Evolutionary conservation across 2,329 filamentous ascomycete species (phyloP), one percentile per base, ranked within the genome.

Genomic region (Orbilia blumenaviensis): DNA sequence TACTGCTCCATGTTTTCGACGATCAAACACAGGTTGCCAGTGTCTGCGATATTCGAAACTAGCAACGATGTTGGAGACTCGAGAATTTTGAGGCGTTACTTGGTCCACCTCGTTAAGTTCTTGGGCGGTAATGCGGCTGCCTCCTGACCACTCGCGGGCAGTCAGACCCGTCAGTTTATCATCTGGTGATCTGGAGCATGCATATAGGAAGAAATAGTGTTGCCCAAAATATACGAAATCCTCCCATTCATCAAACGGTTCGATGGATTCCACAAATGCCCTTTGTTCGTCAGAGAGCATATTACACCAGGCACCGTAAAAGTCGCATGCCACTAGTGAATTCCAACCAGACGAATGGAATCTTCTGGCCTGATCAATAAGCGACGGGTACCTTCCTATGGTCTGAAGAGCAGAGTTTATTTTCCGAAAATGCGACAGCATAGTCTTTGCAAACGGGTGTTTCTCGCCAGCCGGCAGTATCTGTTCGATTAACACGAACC

Each of bases 171-270:
- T 52, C 5, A 23, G 1, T 5, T 50, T 52, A 50, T 6, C 54
- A 63, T 63, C 56, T 25, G 27, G 29, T 27, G 78, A 79, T 64
- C 83, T 88, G 44, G 27, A 60, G 16, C 84, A 86, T 12, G 92
- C 92, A 60, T 89, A 85, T 7, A 96, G 85, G 46, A 97, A 83
- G 79, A 94, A 91, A 82, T 97, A 96, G 82, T 97, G 94, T 34
- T 89, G 89, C 1, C 88, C 89, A 82, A 96, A 97, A 0, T 97
- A 85, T 1, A 91, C 89, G 81, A 97, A 93, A 80, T 97, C 94
- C 82, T 98, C 94, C 93, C 93, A 97, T 83, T 97, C 94, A 82
- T 98, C 94, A 81, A 98, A 97, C 0, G 91, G 89, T 81, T 97
- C 94, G 14, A 93, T 83, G 0, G 84, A 81, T 79, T 97, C 90